These are phyloP conservation scores for Apophysomyces ossiformis DNA, from an alignment of 371 early-diverging fungal genomes.

Conservation along the genomic window DNA sequence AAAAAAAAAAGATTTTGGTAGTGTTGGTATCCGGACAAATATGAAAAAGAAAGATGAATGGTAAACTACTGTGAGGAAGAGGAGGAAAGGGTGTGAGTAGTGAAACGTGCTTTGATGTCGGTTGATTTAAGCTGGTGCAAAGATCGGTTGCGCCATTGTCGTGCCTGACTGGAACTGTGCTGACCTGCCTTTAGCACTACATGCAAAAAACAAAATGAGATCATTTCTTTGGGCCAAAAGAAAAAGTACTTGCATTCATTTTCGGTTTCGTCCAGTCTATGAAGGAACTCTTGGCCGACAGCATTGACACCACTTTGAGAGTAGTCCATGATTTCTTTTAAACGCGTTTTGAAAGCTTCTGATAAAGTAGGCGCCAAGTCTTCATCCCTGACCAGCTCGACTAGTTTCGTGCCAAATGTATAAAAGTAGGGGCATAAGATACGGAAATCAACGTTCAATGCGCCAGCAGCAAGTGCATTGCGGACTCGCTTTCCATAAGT, in stretches of 20 bases:
- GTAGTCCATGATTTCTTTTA: slow-evolving; percentile 44
- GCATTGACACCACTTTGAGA: slow-evolving; percentile 37
- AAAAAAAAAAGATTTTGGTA: no score
- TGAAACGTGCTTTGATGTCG: slow-evolving; percentile 14
- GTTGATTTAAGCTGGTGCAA: slow-evolving; percentile 23
- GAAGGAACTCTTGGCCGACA: slow-evolving; percentile 40
- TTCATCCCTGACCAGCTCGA: slow-evolving; percentile 37
- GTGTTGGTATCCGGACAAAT: background rate
- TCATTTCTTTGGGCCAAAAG: background rate
- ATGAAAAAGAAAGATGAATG: background rate
- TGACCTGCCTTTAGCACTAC: slow-evolving; percentile 48
- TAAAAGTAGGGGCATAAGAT: slow-evolving; percentile 49
- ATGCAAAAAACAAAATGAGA: background rate
- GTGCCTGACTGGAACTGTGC: slow-evolving; percentile 32
- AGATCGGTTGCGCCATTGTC: slow-evolving; percentile 39
- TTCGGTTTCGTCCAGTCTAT: slow-evolving; percentile 54
- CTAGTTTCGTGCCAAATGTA: slow-evolving; percentile 42
- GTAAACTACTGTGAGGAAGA: slow-evolving; percentile 1
- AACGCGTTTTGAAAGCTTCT: slow-evolving; percentile 41
- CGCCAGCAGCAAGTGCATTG: slow-evolving; percentile 45
- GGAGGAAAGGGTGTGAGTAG: background rate
- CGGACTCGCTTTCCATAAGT: slow-evolving; percentile 46
- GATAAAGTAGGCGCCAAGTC: slow-evolving; percentile 33
- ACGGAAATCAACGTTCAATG: slow-evolving; percentile 43
- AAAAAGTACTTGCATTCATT: slow-evolving; percentile 44